A percentile compares a stretch with the other conserved stretches of the same genome.
These are phyloP conservation scores for Millerozyma miso DNA, from an alignment of 805 yeast species.

Conservation along the genomic window DNA sequence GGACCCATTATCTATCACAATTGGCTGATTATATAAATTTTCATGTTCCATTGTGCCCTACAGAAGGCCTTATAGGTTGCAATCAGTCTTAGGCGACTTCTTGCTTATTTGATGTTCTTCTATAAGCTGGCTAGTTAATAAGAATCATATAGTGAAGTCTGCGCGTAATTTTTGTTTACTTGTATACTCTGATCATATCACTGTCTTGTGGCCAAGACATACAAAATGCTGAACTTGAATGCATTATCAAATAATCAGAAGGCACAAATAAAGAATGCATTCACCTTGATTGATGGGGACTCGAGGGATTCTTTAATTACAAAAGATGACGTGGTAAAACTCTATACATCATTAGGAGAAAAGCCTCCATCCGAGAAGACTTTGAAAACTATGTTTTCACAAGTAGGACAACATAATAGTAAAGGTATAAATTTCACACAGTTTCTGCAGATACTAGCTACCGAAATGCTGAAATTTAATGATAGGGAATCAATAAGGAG, in stretches of 20 bases:
- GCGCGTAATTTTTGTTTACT: conserved; percentile 1
- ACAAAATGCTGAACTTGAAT: conserved; percentile 26
- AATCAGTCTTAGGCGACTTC: too few relatives aligned
- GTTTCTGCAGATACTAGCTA: conserved; percentile 60
- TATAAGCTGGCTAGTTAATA: too few relatives aligned
- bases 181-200: neutral
- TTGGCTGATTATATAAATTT: conserved; percentile 40
- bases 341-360: conserved; percentile 52
- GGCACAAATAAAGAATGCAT: conserved; percentile 65
- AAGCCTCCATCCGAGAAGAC: conserved; percentile 39
- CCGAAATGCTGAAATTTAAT: conserved; percentile 48
- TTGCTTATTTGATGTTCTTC: neutral
- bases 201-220: too few relatives aligned
- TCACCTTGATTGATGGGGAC: conserved; percentile 77
- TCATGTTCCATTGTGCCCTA: conserved; percentile 8
- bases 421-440: conserved; percentile 55
- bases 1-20: conserved; percentile 60
- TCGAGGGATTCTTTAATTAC: conserved; percentile 64
- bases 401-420: conserved; percentile 10
- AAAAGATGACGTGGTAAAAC: conserved; percentile 48
- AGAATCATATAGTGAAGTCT: neutral
- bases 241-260: conserved; percentile 59
- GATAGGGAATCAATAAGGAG: conserved; percentile 47
- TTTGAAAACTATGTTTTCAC: conserved; percentile 46
- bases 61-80: too few relatives aligned